Base-by-base conservation (phyloP, 2,329 filamentous ascomycete genomes). In the Aspergillus phoenicis region DNA sequence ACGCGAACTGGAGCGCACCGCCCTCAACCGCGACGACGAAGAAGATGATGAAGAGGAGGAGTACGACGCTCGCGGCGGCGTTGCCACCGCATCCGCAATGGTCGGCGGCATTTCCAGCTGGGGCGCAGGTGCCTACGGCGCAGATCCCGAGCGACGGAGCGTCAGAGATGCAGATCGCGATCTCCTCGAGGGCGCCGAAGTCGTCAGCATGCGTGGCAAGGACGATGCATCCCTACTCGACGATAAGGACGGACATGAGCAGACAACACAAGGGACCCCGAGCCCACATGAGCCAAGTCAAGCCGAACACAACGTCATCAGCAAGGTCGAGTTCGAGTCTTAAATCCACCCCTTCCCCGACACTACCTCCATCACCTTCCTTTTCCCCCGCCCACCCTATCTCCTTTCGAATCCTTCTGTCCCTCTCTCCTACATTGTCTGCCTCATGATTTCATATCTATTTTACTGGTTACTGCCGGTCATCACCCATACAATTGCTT, bases 1-100 rank as follows among this genome's bases (percentile, higher is more conserved):
- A 77, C 89, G 88, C 68, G 94, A 98, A 73, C 80, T 97, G 66
- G 94, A 97, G 77, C 90, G 89, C 76, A 93, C 93, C 62, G 90
- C 89, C 0, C 78, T 88, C 79, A 84, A 48, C 82, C 89, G 70
- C 81, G 84, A 85, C 0, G 85, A 88, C 0, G 89, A 92, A 1
- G 89, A 91, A 0, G 87, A 88, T 1, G 86, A 87, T 0, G 89
- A 89, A 0, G 89, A 89, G 0, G 89, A 91, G 3, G 89, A 90
- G 11, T 86, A 86, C 22, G 85, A 87, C 41, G 62, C 69, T 22
- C 69, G 60, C 20, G 63, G 57, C 28, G 66, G 64, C 47, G 57
- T 63, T 10, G 59, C 63, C 4, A 64, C 66, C 13, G 55, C 73
- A 0, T 63, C 71, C 1, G 59, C 67, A 10, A 75, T 75, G 64